Percentiles rank a stretch among this genome's conserved stretches.
Evolutionary conservation across 352 stramenopile genomes (phyloP).

Genomic region (Sclerospora graminicola): DNA sequence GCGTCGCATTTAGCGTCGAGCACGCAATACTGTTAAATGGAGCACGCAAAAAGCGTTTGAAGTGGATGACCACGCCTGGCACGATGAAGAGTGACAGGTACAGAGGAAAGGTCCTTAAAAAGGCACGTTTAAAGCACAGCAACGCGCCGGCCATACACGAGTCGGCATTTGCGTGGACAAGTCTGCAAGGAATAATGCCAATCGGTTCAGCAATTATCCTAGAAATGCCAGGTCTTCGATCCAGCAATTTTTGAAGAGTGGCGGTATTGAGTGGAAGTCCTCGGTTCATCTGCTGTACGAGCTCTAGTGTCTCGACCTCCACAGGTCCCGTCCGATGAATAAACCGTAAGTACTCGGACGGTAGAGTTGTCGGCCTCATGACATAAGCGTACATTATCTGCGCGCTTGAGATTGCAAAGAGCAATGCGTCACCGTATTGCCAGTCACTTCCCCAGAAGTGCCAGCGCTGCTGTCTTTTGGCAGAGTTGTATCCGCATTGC

Average conservation of each 20-base stretch:
- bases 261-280: conserved; percentile 27
- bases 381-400: conserved; percentile 85
- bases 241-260: conserved; percentile 35
- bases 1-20: conserved; percentile 52
- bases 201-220: conserved; percentile 17
- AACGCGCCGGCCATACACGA: conserved; percentile 38
- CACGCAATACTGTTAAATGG: conserved; percentile 42
- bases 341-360: conserved; percentile 74
- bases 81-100: conserved; percentile 84
- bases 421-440: conserved; percentile 64
- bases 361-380: conserved; percentile 60
- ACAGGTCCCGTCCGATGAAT: conserved; percentile 67
- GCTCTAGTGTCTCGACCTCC: conserved; percentile 44
- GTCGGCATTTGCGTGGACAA: conserved; percentile 44
- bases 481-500: conserved; percentile 81
- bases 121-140: conserved; percentile 48
- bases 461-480: conserved; percentile 65
- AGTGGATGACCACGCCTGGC: conserved; percentile 69
- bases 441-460: conserved; percentile 86
- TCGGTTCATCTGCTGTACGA: conserved; percentile 56
- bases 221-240: conserved; percentile 26
- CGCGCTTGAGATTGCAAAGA: conserved; percentile 67
- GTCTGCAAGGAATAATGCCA: conserved; percentile 41
- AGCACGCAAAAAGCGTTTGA: conserved; percentile 62
- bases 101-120: conserved; percentile 59